Percentiles rank a stretch among this genome's conserved stretches.
These are phyloP conservation scores for Pythium inflatum DNA, from an alignment of 352 stramenopile species.

Conservation along the genomic window DNA sequence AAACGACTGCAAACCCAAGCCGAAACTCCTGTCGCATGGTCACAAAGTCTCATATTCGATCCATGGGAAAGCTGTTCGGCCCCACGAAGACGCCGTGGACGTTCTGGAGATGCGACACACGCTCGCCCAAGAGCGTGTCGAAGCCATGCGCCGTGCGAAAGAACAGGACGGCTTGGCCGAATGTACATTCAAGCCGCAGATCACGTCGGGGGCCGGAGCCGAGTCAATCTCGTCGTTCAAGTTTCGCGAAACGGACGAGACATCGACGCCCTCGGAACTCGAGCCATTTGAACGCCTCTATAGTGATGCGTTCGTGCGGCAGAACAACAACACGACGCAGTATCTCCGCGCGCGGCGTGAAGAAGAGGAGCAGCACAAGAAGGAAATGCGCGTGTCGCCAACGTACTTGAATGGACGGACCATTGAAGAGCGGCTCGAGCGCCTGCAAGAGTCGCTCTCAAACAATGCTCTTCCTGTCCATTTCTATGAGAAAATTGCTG, in stretches of 20 bases:
- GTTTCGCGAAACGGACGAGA: conserved; percentile 1
- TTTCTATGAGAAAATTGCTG: conserved; percentile 58
- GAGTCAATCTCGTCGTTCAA: conserved; percentile 3
- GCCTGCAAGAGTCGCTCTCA: conserved; percentile 45
- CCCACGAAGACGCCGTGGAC: conserved; percentile 21
- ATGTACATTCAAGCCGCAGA: conserved; percentile 59
- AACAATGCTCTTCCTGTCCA: conserved; percentile 49
- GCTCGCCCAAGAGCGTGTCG: conserved; percentile 27
- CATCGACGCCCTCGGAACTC: neutral
- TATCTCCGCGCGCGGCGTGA: conserved; percentile 46
- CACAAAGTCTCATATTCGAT: conserved; percentile 16
- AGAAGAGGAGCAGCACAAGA: conserved; percentile 49
- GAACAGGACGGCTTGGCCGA: conserved; percentile 44
- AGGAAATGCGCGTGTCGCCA: conserved; percentile 41
- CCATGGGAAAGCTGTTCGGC: conserved; percentile 11
- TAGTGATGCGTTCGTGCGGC: conserved; percentile 52
- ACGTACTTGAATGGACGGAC: conserved; percentile 58
- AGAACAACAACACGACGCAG: conserved; percentile 46
- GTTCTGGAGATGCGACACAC: conserved; percentile 41
- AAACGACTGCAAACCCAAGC: too few species aligned
- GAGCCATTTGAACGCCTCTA: conserved; percentile 57
- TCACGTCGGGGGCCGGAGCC: conserved; percentile 2
- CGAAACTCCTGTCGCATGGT: too few species aligned
- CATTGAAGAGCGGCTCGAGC: conserved; percentile 53
- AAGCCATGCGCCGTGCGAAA: conserved; percentile 43